Base-by-base conservation (phyloP, 2,329 filamentous ascomycete genomes). In the Ophiosphaerella korrae region DNA sequence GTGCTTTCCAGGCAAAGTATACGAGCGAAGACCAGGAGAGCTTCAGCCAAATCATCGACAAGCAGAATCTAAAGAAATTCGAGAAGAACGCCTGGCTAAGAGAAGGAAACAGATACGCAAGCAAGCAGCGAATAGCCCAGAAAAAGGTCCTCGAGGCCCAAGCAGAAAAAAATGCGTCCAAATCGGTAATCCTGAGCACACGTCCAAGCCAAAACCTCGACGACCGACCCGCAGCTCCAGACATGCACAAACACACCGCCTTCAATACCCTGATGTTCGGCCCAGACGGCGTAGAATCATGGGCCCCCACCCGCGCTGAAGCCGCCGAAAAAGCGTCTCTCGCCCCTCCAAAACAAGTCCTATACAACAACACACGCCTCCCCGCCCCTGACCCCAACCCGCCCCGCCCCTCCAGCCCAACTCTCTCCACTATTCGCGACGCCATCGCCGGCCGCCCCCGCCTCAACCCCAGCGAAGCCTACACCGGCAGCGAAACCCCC, bases 21-120 rank as follows among this genome's bases (percentile, higher is more conserved):
- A 99, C 93, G 1, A 96, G 91, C 67, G 94, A 99, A 74, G 94
- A 99, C 72, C 97, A 97, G 68, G 94, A 97, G 70, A 95, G 90
- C 63, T 97, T 99, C 77, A 96, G 96, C 74, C 88, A 88, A 63
- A 80, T 99, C 1, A 79, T 97, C 24, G 94, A 99, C 75, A 89
- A 87, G 66, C 91, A 97, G 67, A 99, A 97, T 67, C 82, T 87
- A 54, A 93, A 92, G 71, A 84, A 82, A 43, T 87, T 89, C 0
- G 88, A 92, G 66, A 96, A 93, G 64, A 89, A 96, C 67, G 86
- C 86, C 1, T 97, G 93, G 89, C 79, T 97, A 39, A 96, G 92
- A 86, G 83, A 85, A 8, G 89, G 87, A 24, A 97, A 97, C 75
- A 93, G 93, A 70, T 83, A 97, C 38, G 82, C 83, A 0, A 79